Evolutionary conservation across 2,329 filamentous ascomycete genomes (phyloP).

Genomic region (Tolypocladium guangdongense): DNA sequence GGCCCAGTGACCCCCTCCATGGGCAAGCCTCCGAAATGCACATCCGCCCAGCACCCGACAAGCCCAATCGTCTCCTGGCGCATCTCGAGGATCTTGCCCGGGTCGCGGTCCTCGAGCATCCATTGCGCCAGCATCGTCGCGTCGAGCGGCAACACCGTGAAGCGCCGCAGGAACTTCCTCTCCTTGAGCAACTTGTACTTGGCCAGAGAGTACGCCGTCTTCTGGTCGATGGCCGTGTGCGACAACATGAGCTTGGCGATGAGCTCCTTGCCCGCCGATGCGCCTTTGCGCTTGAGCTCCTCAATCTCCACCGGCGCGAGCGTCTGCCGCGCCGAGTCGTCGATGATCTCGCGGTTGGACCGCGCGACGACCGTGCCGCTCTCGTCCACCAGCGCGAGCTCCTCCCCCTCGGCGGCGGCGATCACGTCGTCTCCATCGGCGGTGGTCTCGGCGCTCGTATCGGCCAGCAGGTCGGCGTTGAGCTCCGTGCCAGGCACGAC

Average conservation of each 20-base stretch:
- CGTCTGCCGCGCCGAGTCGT: conserved; percentile 59
- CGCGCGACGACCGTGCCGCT: conserved; percentile 36
- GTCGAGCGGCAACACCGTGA: conserved; percentile 76
- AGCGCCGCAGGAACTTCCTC: conserved; percentile 84
- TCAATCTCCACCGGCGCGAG: conserved; percentile 68
- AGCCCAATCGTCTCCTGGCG: conserved; percentile 74
- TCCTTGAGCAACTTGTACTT: conserved; percentile 95
- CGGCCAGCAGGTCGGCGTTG: conserved; percentile 63
- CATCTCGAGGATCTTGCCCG: conserved; percentile 72
- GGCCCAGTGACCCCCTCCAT: conserved; percentile 13
- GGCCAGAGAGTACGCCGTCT: conserved; percentile 84
- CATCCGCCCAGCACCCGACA: conserved; percentile 80
- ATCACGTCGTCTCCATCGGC: conserved; percentile 33
- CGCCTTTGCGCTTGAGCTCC: conserved; percentile 60
- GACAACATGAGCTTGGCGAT: conserved; percentile 88
- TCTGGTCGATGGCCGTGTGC: conserved; percentile 83
- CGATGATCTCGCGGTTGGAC: conserved; percentile 48
- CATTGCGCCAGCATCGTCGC: conserved; percentile 65
- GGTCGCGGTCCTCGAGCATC: conserved; percentile 70
- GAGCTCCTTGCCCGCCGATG: conserved; percentile 73
- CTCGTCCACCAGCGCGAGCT: conserved; percentile 32
- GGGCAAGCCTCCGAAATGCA: conserved; percentile 48
- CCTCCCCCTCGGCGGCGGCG: conserved; percentile 24
- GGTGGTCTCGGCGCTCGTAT: conserved; percentile 23
- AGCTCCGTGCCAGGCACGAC: conserved; percentile 73